A percentile compares a stretch with the other conserved stretches of the same genome.
These are phyloP conservation scores for Aeschynomene evenia DNA, from an alignment of 306 rosid species.

Conservation along the genomic window DNA sequence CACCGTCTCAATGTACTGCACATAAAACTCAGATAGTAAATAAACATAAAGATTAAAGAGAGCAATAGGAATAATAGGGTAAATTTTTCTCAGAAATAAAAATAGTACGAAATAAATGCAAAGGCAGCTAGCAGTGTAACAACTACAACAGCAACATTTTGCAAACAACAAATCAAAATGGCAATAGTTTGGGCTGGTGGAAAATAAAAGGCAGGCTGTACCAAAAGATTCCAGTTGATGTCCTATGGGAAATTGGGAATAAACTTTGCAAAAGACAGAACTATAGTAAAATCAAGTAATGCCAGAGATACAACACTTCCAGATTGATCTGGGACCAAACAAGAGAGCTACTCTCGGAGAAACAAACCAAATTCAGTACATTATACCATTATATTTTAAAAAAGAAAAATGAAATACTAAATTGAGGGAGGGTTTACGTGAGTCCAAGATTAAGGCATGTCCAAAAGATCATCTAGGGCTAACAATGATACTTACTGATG, in stretches of 20 bases:
- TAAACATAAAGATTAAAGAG: background rate
- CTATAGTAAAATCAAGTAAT: background rate
- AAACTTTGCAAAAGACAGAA: background rate
- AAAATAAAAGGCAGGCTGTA: background rate
- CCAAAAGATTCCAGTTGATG: background rate
- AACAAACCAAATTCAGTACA: background rate
- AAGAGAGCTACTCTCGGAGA: background rate
- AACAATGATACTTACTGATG: too few species aligned
- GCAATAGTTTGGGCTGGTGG: background rate
- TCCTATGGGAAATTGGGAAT: background rate
- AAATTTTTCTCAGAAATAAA: background rate
- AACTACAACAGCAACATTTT: background rate
- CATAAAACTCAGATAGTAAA: slow-evolving; percentile 24
- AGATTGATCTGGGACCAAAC: background rate
- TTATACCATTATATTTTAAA: background rate
- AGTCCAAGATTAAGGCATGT: too few species aligned
- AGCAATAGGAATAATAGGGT: background rate
- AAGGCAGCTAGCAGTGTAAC: background rate
- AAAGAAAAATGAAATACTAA: too few species aligned
- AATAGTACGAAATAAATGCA: background rate
- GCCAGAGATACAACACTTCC: background rate
- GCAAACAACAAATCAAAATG: slow-evolving; percentile 1
- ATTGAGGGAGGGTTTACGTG: too few species aligned
- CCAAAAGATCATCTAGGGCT: too few species aligned
- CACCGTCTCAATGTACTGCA: slow-evolving; percentile 78